Percentiles rank a stretch among this genome's conserved stretches.
These are phyloP conservation scores for Solanum acaule DNA, from an alignment of 257 asterid genomes.

Conservation along the genomic window DNA sequence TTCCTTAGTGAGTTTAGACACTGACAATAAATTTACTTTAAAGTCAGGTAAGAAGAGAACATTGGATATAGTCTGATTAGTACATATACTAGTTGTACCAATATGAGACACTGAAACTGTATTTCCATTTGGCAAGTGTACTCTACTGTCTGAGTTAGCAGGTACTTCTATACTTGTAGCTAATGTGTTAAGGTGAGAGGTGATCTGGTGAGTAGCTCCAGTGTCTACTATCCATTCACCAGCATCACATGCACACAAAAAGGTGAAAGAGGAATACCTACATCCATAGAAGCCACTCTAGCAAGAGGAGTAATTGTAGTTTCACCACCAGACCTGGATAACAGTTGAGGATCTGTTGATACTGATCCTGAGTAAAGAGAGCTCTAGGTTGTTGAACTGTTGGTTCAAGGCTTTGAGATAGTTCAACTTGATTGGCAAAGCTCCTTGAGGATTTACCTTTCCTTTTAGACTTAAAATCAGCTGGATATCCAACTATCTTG, in stretches of 20 bases:
- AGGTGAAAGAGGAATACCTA: neutral
- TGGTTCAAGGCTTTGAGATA: neutral
- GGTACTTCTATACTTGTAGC: too few species aligned
- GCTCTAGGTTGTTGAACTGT: neutral
- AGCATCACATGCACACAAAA: neutral
- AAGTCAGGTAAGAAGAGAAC: neutral
- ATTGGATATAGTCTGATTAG: neutral
- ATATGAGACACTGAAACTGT: neutral
- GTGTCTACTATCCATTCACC: too few species aligned
- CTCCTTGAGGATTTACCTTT: too few species aligned
- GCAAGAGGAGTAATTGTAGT: neutral
- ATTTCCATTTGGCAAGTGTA: neutral
- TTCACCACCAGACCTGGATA: neutral
- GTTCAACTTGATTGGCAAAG: neutral
- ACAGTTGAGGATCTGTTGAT: neutral
- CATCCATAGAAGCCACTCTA: neutral
- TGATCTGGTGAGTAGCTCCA: neutral
- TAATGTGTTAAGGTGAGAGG: neutral
- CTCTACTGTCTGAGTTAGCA: too few species aligned
- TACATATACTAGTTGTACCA: neutral
- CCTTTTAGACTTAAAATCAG: neutral
- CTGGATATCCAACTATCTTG: too few species aligned
- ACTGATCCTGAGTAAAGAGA: neutral
- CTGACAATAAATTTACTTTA: neutral
- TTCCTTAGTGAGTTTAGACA: too few species aligned